Base-by-base conservation (phyloP, 2,329 filamentous ascomycete species). In the Fusarium bulbicola region DNA sequence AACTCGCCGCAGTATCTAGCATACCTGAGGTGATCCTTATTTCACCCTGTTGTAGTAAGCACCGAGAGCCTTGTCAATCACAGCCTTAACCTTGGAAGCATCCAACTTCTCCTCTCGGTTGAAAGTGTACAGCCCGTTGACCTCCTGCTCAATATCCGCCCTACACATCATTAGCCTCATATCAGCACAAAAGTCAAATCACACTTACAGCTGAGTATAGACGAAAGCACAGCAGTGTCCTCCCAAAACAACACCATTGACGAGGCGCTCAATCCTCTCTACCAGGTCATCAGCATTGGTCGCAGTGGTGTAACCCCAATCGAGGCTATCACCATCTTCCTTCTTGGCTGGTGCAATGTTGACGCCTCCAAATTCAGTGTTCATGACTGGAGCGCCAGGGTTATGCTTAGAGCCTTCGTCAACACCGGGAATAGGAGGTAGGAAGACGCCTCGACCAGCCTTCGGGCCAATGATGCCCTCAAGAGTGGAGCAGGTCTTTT, bases 251-350 rank as follows among this genome's bases (percentile, higher is more conserved):
- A 92, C 86, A 0, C 85, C 90, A 79, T 86, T 86, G 18, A 91
- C 85, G 65, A 92, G 82, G 54, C 84, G 87, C 76, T 90, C 87
- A 43, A 92, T 84, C 6, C 90, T 80, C 66, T 84, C 83, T 24
- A 92, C 81, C 62, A 92, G 77, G 73, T 92, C 91, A 21, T 86
- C 82, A 0, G 89, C 80, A 74, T 92, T 88, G 1, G 80, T 85
- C 0, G 91, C 91, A 0, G 91, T 92, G 3, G 90, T 92, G 76
- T 92, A 92, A 0, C 91, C 91, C 91, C 91, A 92, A 63, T 90
- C 88, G 10, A 86, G 82, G 15, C 85, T 85, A 1, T 85, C 81
- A 0, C 81, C 82, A 8, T 64, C 72, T 3, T 74, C 70, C 30
- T 80, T 80, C 46, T 84, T 83, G 2, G 84, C 80, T 0, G 86